Percentiles rank a stretch among this genome's conserved stretches.
These are phyloP conservation scores for Podosphaera fusca DNA, from an alignment of 2,329 filamentous ascomycete genomes.

Conservation along the genomic window DNA sequence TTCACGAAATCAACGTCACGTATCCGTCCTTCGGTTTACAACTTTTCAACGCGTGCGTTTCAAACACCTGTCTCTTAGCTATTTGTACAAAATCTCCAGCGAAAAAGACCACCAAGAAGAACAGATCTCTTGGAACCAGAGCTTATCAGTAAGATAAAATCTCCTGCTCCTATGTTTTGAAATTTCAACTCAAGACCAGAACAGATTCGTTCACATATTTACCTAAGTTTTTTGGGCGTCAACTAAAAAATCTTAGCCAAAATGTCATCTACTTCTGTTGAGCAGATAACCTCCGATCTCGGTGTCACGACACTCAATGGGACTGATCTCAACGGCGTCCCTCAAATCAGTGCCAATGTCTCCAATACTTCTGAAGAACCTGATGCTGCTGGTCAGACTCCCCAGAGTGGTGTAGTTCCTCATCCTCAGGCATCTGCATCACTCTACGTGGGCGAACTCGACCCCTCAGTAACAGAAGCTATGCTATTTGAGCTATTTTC, in stretches of 20 bases:
- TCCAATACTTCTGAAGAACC: slow-evolving; percentile 30
- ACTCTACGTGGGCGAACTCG: slow-evolving; percentile 96
- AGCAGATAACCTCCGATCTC: slow-evolving; percentile 62
- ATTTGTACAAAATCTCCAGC: slow-evolving; percentile 8
- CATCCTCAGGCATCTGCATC: slow-evolving; percentile 88
- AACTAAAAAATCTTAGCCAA: slow-evolving; percentile 16
- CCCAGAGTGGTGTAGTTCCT: slow-evolving; percentile 41
- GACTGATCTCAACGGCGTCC: slow-evolving; percentile 39
- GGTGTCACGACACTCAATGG: slow-evolving; percentile 47
- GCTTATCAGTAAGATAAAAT: slow-evolving; percentile 8
- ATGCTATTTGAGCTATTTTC: slow-evolving; percentile 99
- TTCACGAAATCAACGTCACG: slow-evolving; percentile 10
- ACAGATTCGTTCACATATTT: slow-evolving; percentile 1
- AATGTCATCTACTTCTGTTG: slow-evolving; percentile 45
- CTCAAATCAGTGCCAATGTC: slow-evolving; percentile 56
- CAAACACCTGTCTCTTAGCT: slow-evolving; percentile 7
- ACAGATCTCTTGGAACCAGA: slow-evolving; percentile 7
- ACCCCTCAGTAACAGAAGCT: slow-evolving; percentile 91
- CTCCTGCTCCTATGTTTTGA: neutral
- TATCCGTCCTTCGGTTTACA: slow-evolving; percentile 5
- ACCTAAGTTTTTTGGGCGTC: neutral
- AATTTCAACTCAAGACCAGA: neutral
- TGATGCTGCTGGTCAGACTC: slow-evolving; percentile 44
- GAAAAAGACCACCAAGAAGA: slow-evolving; percentile 3
- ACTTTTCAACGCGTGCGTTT: slow-evolving; percentile 4